These are phyloP conservation scores for Umbilicus rupestris DNA, from an alignment of 164 flowering plant species.

Conservation along the genomic window DNA sequence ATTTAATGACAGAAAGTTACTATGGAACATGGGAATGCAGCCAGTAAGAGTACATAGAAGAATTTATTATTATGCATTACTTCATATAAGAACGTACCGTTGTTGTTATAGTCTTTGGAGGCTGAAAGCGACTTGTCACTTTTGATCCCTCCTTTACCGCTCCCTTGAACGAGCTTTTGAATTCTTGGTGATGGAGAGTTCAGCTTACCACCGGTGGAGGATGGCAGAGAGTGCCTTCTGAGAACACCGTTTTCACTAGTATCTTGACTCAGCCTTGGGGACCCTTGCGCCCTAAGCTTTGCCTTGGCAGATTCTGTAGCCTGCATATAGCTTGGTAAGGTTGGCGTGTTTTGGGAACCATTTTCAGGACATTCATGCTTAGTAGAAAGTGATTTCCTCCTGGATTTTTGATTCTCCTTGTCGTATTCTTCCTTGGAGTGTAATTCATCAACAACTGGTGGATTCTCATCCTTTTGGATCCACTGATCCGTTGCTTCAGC, in stretches of 20 bases:
- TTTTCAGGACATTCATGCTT: constrained; percentile 24
- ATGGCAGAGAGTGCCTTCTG: constrained; percentile 35
- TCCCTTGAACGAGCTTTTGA: constrained; percentile 14
- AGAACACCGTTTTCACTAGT: constrained; percentile 25
- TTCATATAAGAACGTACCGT: not conserved
- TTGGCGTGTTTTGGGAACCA: constrained; percentile 18
- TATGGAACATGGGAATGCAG: not conserved
- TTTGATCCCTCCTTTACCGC: constrained; percentile 17
- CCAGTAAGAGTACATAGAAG: not conserved
- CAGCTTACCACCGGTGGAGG: constrained; percentile 15
- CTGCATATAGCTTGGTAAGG: constrained; percentile 40
- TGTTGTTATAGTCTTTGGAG: constrained; percentile 14
- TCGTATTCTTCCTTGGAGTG: constrained; percentile 8
- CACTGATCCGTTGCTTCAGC: constrained; percentile 11
- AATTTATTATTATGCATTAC: not conserved
- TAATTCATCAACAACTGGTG: constrained; percentile 10
- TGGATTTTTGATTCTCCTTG: constrained; percentile 14
- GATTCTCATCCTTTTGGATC: constrained; percentile 10
- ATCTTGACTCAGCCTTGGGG: constrained; percentile 30
- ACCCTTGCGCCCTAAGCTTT: constrained; percentile 39
- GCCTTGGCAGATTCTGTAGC: constrained; percentile 62
- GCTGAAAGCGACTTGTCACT: constrained; percentile 18
- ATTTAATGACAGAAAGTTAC: not conserved
- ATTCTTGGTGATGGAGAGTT: constrained; percentile 17
- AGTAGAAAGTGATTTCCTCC: constrained; percentile 21